Base-by-base conservation (phyloP, 2,329 filamentous ascomycete genomes). In the Alternaria solani region DNA sequence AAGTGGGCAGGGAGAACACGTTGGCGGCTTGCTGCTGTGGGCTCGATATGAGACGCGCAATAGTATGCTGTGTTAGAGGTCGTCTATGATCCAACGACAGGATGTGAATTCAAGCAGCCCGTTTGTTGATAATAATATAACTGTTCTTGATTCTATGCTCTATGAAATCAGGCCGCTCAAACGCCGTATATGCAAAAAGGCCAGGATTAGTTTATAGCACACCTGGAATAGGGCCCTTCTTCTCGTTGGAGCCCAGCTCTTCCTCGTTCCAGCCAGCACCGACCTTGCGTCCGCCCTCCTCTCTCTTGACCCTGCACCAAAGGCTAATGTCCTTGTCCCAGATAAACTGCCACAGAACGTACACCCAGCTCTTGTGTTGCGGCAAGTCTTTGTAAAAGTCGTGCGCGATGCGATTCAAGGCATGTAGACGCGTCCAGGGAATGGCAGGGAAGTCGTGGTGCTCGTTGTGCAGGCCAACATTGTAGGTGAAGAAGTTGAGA, bases 381-480 rank as follows among this genome's bases (percentile, higher is more conserved):
- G 95, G 95, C 68, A 99, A 82, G 61, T 91, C 91, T 66, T 90
- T 88, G 81, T 99, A 99, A 77, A 97, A 99, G 80, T 98, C 95
- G 66, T 86, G 86, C 1, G 95, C 95, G 57, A 96, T 91, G 64
- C 88, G 81, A 74, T 94, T 88, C 55, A 99, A 83, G 74, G 85
- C 85, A 55, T 89, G 91, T 39, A 99, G 85, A 32, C 91, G 86
- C 9, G 93, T 97, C 95, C 95, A 99, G 0, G 95, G 94, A 47
- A 99, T 88, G 48, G 95, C 95, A 11, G 95, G 95, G 81, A 99
- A 99, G 80, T 99, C 95, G 79, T 99, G 95, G 81, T 99, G 95
- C 84, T 99, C 95, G 78, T 99, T 99, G 84, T 99, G 95, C 74
- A 97, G 83, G 54, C 95, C 95, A 46, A 99, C 95, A 72, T 99